Base-by-base conservation (phyloP, 1,284 basidiomycete species). In the Rhodotorula sp. region DNA sequence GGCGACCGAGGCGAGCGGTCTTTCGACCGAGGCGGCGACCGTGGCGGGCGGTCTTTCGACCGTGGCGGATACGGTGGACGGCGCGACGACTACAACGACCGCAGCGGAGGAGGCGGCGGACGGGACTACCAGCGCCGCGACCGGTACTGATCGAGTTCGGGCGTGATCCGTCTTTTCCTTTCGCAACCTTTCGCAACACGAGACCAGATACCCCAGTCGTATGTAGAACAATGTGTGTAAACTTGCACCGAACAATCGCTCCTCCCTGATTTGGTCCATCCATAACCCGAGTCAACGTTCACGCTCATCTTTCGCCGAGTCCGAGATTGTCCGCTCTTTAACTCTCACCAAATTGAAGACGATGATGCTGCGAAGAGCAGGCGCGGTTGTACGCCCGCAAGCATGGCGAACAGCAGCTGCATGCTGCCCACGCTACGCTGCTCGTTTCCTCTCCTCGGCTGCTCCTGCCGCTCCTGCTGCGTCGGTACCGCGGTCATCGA, bases 1-100 rank as follows among this genome's bases (percentile, higher is more conserved):
- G 81, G 74, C 39, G 77, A 80, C n/a, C 80, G 84, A 54, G 82
- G 82, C 78, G 82, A 79, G 47, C 58, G 60, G 3, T n/a, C 23
- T 21, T n/a, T 21, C 10, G 21, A n/a, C 51, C 23, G 51, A 21
- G 51, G 51, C 51, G 51, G 51, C 26, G 54, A 56, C n/a, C 54
- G 54, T 12, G 39, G 39, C 54, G 54, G n/a, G 16, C n/a, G 26
- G 26, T 34, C 34, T 34, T 34, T 34, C 34, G 34, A 34, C 34
- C 16, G 54, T 8, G n/a, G 26, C 15, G 54, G 54, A 56, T 56
- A 56, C 54, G 54, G 54, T 16, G 21, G 54, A 3, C 54, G 23
- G 26, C 26, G 54, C 29, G 54, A 29, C 26, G 54, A 52, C 51
- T 52, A 26, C 39, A 43, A 43, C 39, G 39, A 43, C 39, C 39